Conservation (phyloP, 176 grass and related monocot genomes). For the Pontederia paniculata region DNA sequence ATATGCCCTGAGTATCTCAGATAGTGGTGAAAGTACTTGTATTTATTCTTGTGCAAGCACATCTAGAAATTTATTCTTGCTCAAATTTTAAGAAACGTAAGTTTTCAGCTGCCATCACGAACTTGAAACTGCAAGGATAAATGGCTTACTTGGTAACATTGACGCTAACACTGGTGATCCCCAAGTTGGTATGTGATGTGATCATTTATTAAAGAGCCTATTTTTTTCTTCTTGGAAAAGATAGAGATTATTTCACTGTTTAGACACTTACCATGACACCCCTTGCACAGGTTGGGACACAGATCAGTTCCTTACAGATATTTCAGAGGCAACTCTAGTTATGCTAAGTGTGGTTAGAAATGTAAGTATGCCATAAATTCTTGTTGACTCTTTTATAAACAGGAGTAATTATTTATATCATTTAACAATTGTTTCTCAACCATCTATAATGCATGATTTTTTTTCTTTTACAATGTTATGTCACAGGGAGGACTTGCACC, state of each 20-base stretch:
- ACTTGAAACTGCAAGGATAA: constrained; percentile 89
- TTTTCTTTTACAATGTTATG: not conserved
- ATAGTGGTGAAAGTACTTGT: too few relatives aligned
- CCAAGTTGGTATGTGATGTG: constrained; percentile 48
- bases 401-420: too few relatives aligned
- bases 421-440: too few relatives aligned
- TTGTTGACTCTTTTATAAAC: not conserved
- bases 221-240: not conserved
- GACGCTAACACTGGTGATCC: constrained; percentile 93
- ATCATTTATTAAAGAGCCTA: constrained; percentile 1
- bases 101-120: constrained; percentile 80
- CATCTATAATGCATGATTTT: too few relatives aligned
- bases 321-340: constrained; percentile 79
- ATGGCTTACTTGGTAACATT: constrained; percentile 75
- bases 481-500: constrained; percentile 81
- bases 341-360: constrained; percentile 98
- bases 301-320: constrained; percentile 93
- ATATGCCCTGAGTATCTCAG: too few relatives aligned
- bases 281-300: constrained; percentile 79
- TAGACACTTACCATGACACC: not conserved
- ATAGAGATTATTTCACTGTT: not conserved
- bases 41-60: too few relatives aligned
- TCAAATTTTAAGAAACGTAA: too few relatives aligned
- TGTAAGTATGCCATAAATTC: constrained; percentile 38
- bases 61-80: too few relatives aligned